Conservation (phyloP, 306 rosid species). For the Cucumis melo region DNA sequence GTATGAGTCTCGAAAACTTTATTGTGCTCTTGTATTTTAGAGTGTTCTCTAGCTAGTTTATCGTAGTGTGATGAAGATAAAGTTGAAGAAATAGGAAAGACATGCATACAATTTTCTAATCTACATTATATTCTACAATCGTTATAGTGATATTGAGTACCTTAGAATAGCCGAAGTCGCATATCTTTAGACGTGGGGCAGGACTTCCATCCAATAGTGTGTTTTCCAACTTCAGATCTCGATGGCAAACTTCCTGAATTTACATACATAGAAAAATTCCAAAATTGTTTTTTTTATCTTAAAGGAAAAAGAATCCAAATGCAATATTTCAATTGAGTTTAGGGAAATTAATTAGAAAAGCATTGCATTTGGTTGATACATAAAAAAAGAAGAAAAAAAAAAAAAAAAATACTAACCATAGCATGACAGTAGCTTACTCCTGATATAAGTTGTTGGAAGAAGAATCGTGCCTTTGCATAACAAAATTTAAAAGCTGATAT, state of each 20-base stretch:
- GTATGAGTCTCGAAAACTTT: too few relatives aligned
- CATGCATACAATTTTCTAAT: too few relatives aligned
- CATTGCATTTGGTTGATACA: neutral
- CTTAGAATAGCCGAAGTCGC: conserved; percentile 1
- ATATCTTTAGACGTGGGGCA: neutral
- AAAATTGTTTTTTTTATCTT: too few relatives aligned
- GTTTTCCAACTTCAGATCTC: conserved; percentile 1
- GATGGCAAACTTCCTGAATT: neutral
- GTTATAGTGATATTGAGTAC: neutral
- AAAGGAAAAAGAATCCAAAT: too few relatives aligned
- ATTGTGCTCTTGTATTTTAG: too few relatives aligned
- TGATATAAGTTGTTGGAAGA: neutral
- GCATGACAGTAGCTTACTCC: neutral
- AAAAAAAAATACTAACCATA: neutral
- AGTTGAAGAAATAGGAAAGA: too few relatives aligned
- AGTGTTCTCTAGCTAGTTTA: too few relatives aligned
- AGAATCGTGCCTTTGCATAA: neutral
- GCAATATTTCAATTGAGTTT: neutral
- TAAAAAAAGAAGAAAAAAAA: too few relatives aligned
- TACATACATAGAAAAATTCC: neutral
- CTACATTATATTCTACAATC: too few relatives aligned
- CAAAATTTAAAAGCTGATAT: neutral
- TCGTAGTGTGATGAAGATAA: too few relatives aligned
- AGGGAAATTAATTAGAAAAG: neutral
- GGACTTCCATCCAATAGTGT: neutral